Evolutionary conservation across 1,139 yeast species (phyloP).

Genomic region (Saccharomyces hybrid): DNA sequence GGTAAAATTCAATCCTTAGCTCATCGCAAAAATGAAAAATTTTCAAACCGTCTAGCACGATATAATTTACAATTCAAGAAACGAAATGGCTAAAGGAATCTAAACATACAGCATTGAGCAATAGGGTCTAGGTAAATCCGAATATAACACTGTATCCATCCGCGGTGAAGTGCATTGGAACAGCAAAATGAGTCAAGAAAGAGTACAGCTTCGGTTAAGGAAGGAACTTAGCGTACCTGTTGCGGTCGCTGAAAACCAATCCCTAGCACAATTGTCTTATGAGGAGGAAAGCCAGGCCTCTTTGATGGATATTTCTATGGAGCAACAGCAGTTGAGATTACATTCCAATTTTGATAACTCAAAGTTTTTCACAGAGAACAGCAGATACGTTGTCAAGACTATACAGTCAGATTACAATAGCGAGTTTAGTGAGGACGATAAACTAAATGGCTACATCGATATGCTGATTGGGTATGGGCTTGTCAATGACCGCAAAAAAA

Average conservation of each 20-base stretch:
- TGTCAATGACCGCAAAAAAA: constrained; percentile 42
- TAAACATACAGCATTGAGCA: not conserved
- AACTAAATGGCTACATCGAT: constrained; percentile 47
- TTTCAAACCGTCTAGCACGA: not conserved
- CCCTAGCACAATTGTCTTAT: not conserved
- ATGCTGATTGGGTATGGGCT: constrained; percentile 48
- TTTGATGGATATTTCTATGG: not conserved
- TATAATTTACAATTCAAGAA: not conserved
- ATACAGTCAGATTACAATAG: not conserved
- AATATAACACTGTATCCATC: not conserved
- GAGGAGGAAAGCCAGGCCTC: not conserved
- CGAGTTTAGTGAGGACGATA: constrained; percentile 1
- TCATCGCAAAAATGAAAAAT: not conserved
- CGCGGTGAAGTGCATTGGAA: not conserved
- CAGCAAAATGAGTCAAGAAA: not conserved
- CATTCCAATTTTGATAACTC: constrained; percentile 4
- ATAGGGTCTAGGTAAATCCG: not conserved
- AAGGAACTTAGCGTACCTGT: not conserved
- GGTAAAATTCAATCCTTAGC: not conserved
- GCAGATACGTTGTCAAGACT: constrained; percentile 22
- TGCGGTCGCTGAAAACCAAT: not conserved
- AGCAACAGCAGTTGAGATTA: not conserved
- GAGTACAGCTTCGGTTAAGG: not conserved
- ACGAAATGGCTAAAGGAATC: not conserved
- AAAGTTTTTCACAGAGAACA: constrained; percentile 28